Conservation (phyloP, 2,329 filamentous ascomycete genomes). For the Calonectria pauciramosa region DNA sequence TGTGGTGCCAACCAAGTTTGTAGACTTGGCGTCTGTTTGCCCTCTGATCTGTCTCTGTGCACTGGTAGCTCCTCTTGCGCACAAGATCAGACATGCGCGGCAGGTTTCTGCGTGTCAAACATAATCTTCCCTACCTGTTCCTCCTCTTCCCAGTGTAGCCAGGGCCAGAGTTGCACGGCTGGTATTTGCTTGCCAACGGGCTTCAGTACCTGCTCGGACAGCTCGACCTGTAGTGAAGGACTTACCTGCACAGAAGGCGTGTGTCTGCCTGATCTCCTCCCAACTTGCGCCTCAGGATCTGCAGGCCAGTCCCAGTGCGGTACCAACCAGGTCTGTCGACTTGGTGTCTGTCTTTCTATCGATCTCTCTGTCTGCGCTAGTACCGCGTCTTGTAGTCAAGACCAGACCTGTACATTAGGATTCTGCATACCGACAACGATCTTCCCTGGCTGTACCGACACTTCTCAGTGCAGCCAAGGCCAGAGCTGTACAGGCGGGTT, state of each 20-base stretch:
- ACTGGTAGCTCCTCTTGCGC: not conserved
- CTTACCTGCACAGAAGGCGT: slow-evolving; percentile 8
- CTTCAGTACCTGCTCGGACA: not conserved
- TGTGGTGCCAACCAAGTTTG: slow-evolving; percentile 8
- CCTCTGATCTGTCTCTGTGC: not conserved
- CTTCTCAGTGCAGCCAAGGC: not conserved
- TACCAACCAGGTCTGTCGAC: not conserved
- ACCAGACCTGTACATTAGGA: not conserved
- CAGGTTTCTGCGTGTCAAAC: slow-evolving; percentile 7
- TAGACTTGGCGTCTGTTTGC: slow-evolving; percentile 10
- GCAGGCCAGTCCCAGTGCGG: not conserved
- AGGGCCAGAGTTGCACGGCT: not conserved
- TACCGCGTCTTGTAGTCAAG: not conserved
- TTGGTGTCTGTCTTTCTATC: not conserved
- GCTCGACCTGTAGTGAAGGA: not conserved
- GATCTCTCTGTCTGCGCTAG: not conserved
- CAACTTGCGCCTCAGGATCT: not conserved
- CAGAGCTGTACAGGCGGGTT: slow-evolving; percentile 14
- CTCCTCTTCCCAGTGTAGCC: not conserved
- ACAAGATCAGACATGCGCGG: not conserved
- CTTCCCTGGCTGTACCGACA: not conserved
- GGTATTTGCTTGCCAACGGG: slow-evolving; percentile 4
- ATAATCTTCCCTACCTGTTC: slow-evolving; percentile 10
- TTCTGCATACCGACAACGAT: slow-evolving; percentile 7
- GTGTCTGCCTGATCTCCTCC: slow-evolving; percentile 9